Base-by-base conservation (phyloP, 345 rosid genomes). In the Murraya paniculata region DNA sequence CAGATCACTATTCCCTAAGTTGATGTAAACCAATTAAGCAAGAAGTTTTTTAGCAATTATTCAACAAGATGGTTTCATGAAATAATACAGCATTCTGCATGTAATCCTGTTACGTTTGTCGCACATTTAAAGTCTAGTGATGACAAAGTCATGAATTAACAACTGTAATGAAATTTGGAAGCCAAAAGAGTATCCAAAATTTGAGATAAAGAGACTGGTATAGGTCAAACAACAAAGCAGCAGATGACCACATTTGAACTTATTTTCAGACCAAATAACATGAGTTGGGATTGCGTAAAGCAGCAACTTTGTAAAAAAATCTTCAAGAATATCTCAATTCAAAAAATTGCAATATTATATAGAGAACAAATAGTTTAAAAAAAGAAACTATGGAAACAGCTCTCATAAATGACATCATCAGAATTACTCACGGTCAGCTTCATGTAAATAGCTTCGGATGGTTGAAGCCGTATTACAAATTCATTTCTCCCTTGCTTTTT, bases 401-500 rank as follows among this genome's bases (percentile, higher is more conserved):
- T 64, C 33, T 33, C 45, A 61, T 31, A 53, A 53, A 64, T 64
- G 36, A 53, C 38, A 72, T 57, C 6, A 10, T 30, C 68, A 55
- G 39, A 81, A 53, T 31, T 70, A 85, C 97, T 74, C 84, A 96
- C 99, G 39, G 93, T 92, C 81, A 96, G 92, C 86, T 96, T 96
- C 99, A 94, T 94, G 91, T 96, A 96, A 68, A 96, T 92, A 79
- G 99, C 98, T 84, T 96, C 99, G 7, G 89, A 90, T 33, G 99
- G 99, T 78, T 96, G 99, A 77, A 96, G 89, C 81, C 99, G 97
- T 82, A 94, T 94, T 50, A 96, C 98, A 48, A 96, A 90, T 85
- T 96, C 99, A 79, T 96, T 96, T 87, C 99, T 94, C 76, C 99
- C 99, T 84, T 92, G 99, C 87, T 85, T 94, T 82, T 92, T 75